Percentiles rank a stretch among this genome's conserved stretches.
These are phyloP conservation scores for Bryopsis sp. DNA, from an alignment of 139 green algal species.

Conservation along the genomic window DNA sequence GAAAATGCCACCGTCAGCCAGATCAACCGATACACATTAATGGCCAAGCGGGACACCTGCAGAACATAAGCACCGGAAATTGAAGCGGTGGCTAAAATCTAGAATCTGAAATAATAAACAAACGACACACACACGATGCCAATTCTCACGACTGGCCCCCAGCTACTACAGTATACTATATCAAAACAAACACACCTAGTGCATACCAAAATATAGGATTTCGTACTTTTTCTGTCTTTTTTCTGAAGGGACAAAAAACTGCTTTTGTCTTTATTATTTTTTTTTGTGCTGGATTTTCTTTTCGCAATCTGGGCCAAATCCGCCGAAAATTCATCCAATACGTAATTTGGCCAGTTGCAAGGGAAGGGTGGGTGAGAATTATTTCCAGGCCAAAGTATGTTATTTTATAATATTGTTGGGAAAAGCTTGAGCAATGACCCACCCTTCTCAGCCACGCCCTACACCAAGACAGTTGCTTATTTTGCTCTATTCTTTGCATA, in stretches of 20 bases:
- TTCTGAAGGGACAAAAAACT: no score
- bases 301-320: conserved; percentile 1
- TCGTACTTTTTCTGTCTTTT: no score
- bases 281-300: no score
- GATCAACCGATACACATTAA: conserved; percentile 6
- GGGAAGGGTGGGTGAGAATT: not conserved
- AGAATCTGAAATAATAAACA: no score
- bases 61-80: not conserved
- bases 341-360: not conserved
- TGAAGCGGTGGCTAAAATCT: not conserved
- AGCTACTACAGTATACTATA: not conserved
- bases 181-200: not conserved
- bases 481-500: not conserved
- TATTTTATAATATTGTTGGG: not conserved
- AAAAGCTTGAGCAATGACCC: not conserved
- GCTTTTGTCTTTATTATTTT: no score
- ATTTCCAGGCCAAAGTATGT: not conserved
- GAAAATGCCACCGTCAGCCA: not conserved
- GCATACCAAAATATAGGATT: no score
- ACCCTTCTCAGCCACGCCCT: not conserved
- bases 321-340: not conserved
- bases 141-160: not conserved
- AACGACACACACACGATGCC: not conserved
- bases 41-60: not conserved
- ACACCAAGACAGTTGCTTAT: not conserved